Base-by-base conservation (phyloP, 2,329 filamentous ascomycete species). In the Metarhizium album region DNA sequence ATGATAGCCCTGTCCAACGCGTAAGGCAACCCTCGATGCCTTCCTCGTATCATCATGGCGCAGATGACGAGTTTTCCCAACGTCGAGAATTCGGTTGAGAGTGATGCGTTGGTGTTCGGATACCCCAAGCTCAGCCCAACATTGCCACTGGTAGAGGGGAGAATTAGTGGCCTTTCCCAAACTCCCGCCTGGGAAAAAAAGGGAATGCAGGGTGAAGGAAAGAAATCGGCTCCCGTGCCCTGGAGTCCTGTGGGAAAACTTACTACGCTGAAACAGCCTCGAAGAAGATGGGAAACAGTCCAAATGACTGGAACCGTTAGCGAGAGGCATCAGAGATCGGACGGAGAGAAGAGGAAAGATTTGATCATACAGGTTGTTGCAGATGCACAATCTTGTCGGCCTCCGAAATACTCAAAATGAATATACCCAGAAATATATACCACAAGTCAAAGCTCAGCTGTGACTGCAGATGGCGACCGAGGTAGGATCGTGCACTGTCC, bases 31-130 rank as follows among this genome's bases (percentile, higher is more conserved):
- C 63, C 63, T 1, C 67, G 60, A 42, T 69, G 67, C 1, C 67
- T 62, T 2, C 67, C 67, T 16, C 67, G 61, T 23, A 69, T 59
- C 67, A 69, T 69, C 61, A 67, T 66, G 35, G 59, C 59, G 46
- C 65, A 68, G n/a, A 69, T 58, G 42, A 69, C 58, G 1, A 69
- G 49, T 52, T 69, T 69, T 53, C 66, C 62, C 27, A 66, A 64
- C 0, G 55, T 61, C 1, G 56, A 56, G n/a, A 67, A 65, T 40
- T 61, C 48, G 14, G 60, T 63, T 37, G 58, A 60, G 16, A 68
- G 59, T 0, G 66, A 66, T 1, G 60, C 57, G 9, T 50, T 49
- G 11, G 62, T 62, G 3, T 52, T 56, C 0, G 67, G 65, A 37
- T 67, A 58, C 11, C 67, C 64, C 1, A 69, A 59, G 40, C 61